Evolutionary conservation across 441 rosid species (phyloP).

Genomic region (Aquilaria agallochum): DNA sequence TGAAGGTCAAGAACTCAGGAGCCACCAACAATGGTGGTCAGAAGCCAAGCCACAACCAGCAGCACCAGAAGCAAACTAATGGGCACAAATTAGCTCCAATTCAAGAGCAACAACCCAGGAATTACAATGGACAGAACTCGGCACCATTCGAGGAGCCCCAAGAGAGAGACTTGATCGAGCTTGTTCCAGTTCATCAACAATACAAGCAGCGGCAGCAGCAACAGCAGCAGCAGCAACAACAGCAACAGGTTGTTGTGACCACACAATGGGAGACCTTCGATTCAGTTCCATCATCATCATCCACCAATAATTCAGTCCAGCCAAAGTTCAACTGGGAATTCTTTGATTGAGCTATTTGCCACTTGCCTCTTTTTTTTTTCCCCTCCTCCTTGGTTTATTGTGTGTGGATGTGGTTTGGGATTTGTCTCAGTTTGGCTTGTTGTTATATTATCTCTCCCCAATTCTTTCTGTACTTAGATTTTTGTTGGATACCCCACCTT

Average conservation of each 20-base stretch:
- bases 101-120: constrained; percentile 37
- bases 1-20: constrained; percentile 76
- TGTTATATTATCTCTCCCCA: constrained; percentile 21
- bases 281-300: constrained; percentile 38
- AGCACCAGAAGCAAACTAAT: constrained; percentile 28
- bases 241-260: constrained; percentile 52
- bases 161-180: constrained; percentile 30
- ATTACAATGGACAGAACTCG: constrained; percentile 28
- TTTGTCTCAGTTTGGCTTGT: constrained; percentile 42
- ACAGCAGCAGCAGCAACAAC: constrained; percentile 36
- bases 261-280: constrained; percentile 94
- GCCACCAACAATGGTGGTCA: constrained; percentile 42
- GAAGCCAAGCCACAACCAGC: constrained; percentile 18
- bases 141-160: constrained; percentile 37
- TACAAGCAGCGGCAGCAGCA: constrained; percentile 36
- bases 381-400: constrained; percentile 11
- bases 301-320: constrained; percentile 32
- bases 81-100: constrained; percentile 40
- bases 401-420: constrained; percentile 61
- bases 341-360: constrained; percentile 46
- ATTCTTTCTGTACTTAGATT: constrained; percentile 91
- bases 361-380: constrained; percentile 14
- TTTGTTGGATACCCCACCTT: constrained; percentile 31
- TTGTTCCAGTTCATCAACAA: constrained; percentile 31
- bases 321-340: constrained; percentile 94